phyloP scores from a whole-genome alignment of 441 rosid species.

The Manihot esculenta region DNA sequence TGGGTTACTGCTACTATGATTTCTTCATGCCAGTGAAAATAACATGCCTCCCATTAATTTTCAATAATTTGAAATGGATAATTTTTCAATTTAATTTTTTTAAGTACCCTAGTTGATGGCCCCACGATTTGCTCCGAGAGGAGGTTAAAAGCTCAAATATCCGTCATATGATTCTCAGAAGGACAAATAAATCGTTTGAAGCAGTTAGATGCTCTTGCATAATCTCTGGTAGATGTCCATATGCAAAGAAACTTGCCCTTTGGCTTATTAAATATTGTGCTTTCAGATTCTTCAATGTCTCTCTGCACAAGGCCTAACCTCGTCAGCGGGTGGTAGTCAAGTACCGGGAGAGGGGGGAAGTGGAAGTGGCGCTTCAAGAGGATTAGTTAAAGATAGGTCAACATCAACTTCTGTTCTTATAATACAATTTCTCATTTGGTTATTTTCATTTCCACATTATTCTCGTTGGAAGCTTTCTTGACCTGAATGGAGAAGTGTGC shows the following conservation, averaged over 20 bases:
- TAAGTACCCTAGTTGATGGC: not conserved
- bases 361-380: constrained; percentile 93
- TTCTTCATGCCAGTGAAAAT: not conserved
- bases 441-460: constrained; percentile 9
- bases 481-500: constrained; percentile 17
- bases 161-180: not conserved
- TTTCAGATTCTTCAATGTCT: constrained; percentile 74
- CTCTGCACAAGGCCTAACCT: constrained; percentile 81
- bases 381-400: constrained; percentile 83
- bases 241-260: constrained; percentile 1
- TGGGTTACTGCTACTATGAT: not conserved
- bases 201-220: not conserved
- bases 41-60: not conserved
- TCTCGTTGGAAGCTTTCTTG: not conserved
- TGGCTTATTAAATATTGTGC: not conserved
- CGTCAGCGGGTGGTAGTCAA: constrained; percentile 87
- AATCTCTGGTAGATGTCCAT: not conserved
- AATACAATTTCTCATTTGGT: not conserved
- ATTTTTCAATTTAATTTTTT: not conserved
- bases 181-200: not conserved
- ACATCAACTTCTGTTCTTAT: not conserved
- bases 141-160: not conserved
- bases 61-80: not conserved
- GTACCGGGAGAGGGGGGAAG: constrained; percentile 72
- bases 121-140: not conserved